These are phyloP conservation scores for Solanum bulbocastanum DNA, from an alignment of 257 asterid genomes.

Conservation along the genomic window DNA sequence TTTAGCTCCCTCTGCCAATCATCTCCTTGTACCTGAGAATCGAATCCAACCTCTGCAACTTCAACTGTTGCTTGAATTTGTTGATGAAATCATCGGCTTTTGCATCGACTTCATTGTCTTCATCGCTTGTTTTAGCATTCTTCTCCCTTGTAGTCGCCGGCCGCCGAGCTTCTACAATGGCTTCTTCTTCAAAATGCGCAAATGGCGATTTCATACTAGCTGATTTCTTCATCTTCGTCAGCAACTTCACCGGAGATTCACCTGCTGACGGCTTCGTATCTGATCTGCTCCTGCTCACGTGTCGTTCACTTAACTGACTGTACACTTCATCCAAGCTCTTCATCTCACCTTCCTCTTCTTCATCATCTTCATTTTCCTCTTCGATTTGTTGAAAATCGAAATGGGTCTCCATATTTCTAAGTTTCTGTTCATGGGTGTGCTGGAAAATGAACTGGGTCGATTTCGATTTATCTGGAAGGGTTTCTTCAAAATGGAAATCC, in stretches of 20 bases:
- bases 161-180: constrained; percentile 45
- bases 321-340: constrained; percentile 51
- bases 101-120: constrained; percentile 58
- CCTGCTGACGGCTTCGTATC: constrained; percentile 55
- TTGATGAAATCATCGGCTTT: constrained; percentile 79
- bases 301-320: constrained; percentile 25
- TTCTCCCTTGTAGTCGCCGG: constrained; percentile 56
- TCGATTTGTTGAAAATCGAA: constrained; percentile 4
- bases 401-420: background rate
- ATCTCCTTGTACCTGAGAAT: constrained; percentile 61
- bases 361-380: constrained; percentile 10
- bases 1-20: constrained; percentile 46
- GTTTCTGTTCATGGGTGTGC: background rate
- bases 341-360: constrained; percentile 9
- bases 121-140: constrained; percentile 12
- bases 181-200: constrained; percentile 36
- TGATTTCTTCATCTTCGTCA: constrained; percentile 48
- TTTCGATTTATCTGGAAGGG: background rate
- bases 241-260: constrained; percentile 24
- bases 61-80: constrained; percentile 71
- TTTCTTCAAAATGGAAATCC: background rate
- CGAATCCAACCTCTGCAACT: constrained; percentile 78
- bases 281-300: constrained; percentile 41
- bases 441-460: background rate
- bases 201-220: constrained; percentile 44